A percentile compares a stretch with the other conserved stretches of the same genome.
Conservation (phyloP, 2,329 filamentous ascomycete species). For the Colletotrichum sp. region DNA sequence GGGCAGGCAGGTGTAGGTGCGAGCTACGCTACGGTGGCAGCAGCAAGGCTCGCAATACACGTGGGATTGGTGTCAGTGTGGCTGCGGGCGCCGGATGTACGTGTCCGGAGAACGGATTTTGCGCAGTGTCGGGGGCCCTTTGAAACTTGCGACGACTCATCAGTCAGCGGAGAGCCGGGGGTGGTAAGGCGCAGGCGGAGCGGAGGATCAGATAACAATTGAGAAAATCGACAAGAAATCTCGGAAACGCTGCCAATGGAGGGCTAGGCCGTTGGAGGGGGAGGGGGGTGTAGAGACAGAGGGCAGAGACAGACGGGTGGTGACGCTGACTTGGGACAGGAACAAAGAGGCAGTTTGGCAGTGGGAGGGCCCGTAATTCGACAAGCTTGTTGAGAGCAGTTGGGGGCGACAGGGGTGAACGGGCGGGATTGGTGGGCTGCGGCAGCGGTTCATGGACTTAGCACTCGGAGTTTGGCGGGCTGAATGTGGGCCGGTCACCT, state of each 20-base stretch:
- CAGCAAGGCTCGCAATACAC: neutral
- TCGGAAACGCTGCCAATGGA: neutral
- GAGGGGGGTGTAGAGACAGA: neutral
- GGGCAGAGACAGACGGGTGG: neutral
- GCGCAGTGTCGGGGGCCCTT: neutral
- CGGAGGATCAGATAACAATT: neutral
- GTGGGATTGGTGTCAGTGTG: constrained; percentile 2
- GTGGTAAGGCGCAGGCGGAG: neutral
- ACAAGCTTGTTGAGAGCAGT: constrained; percentile 19
- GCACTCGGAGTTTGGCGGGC: constrained; percentile 20
- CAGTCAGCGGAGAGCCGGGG: constrained; percentile 3
- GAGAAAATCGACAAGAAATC: neutral
- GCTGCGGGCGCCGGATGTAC: neutral
- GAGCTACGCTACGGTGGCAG: neutral
- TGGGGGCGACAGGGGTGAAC: constrained; percentile 3
- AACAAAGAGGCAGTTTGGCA: neutral
- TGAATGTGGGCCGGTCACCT: constrained; percentile 2
- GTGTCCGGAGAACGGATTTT: constrained; percentile 7
- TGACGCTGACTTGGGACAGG: neutral
- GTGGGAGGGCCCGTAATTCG: neutral
- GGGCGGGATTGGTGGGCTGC: neutral
- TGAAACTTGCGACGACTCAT: constrained; percentile 19
- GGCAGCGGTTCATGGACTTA: constrained; percentile 17
- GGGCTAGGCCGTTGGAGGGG: neutral
- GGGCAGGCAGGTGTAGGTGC: neutral